Conservation (phyloP, 805 yeast species). For the Vanderwaltozyma polyspora region DNA sequence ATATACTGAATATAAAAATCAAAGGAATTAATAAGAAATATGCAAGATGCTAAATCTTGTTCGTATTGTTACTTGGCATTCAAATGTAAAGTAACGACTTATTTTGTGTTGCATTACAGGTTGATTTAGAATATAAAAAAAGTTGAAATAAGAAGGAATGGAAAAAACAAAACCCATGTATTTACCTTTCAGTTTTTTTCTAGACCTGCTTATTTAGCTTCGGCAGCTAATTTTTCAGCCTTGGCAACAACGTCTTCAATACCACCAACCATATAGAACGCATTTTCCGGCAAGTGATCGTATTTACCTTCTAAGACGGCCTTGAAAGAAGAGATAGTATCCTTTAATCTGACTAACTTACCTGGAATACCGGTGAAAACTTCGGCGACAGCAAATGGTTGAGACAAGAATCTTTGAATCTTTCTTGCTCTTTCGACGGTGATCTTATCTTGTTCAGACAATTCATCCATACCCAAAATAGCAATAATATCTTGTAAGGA, state of each 20-base stretch:
- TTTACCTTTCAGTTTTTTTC: too few relatives aligned
- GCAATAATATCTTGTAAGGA: slow-evolving; percentile 99
- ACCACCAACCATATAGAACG: slow-evolving; percentile 99
- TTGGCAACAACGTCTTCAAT: slow-evolving; percentile 96
- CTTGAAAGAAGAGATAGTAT: slow-evolving; percentile 88
- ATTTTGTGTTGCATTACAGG: too few relatives aligned
- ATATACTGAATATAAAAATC: too few relatives aligned
- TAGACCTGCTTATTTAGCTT: slow-evolving; percentile 57
- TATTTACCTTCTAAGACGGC: slow-evolving; percentile 97
- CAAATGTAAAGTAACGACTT: too few relatives aligned
- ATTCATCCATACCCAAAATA: slow-evolving; percentile 99
- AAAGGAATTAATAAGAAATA: too few relatives aligned
- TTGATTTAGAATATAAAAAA: too few relatives aligned
- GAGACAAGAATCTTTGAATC: slow-evolving; percentile 99
- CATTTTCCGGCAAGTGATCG: slow-evolving; percentile 97
- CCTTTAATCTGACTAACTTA: slow-evolving; percentile 92
- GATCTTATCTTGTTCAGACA: slow-evolving; percentile 95
- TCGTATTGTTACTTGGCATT: too few relatives aligned
- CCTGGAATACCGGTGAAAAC: slow-evolving; percentile 99
- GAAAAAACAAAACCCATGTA: too few relatives aligned
- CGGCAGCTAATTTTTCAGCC: slow-evolving; percentile 98
- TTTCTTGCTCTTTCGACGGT: slow-evolving; percentile 99
- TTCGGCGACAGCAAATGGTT: slow-evolving; percentile 99
- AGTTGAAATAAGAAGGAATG: too few relatives aligned
- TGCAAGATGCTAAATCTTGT: too few relatives aligned